phyloP scores from a whole-genome alignment of 768 basidiomycete genomes.

The Chalciporus piperatus region DNA sequence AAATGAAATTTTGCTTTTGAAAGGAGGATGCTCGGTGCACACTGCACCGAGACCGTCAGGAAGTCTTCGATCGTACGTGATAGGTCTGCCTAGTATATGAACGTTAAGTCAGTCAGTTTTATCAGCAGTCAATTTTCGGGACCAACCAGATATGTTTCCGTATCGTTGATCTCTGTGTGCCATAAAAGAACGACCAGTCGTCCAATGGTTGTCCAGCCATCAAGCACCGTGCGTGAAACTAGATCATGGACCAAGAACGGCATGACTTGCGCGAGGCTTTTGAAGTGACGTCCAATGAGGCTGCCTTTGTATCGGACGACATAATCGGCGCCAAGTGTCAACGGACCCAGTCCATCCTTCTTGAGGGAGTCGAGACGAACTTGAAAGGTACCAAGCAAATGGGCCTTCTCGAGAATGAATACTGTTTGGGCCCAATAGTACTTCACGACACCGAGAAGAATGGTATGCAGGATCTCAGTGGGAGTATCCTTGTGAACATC shows the following conservation, averaged over 20 bases:
- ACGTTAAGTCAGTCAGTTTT: background rate
- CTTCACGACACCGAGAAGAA: conserved; percentile 34
- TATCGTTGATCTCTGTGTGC: conserved; percentile 39
- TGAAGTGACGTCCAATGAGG: conserved; percentile 35
- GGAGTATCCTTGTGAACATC: conserved; percentile 31
- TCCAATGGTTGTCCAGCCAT: conserved; percentile 32
- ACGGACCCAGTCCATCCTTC: conserved; percentile 24
- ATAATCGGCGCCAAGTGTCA: conserved; percentile 28
- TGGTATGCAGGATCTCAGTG: conserved; percentile 33
- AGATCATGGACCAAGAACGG: conserved; percentile 32
- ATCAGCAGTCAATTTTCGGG: background rate
- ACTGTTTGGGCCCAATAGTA: conserved; percentile 31
- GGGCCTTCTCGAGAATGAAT: conserved; percentile 22
- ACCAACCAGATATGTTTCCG: conserved; percentile 33
- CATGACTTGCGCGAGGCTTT: conserved; percentile 30
- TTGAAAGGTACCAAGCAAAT: conserved; percentile 21
- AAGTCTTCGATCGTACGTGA: conserved; percentile 24
- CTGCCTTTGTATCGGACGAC: conserved; percentile 29
- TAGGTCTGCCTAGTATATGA: conserved; percentile 2
- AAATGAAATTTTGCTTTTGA: conserved; percentile 33
- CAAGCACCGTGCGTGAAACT: conserved; percentile 18
- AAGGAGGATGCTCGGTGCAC: conserved; percentile 24
- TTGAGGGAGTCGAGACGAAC: conserved; percentile 23
- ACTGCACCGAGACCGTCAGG: conserved; percentile 18
- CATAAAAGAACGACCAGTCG: conserved; percentile 39